Evolutionary conservation across 2,329 filamentous ascomycete species (phyloP), one percentile per base, ranked within the genome.

Genomic region (Colletotrichum eremochloae): DNA sequence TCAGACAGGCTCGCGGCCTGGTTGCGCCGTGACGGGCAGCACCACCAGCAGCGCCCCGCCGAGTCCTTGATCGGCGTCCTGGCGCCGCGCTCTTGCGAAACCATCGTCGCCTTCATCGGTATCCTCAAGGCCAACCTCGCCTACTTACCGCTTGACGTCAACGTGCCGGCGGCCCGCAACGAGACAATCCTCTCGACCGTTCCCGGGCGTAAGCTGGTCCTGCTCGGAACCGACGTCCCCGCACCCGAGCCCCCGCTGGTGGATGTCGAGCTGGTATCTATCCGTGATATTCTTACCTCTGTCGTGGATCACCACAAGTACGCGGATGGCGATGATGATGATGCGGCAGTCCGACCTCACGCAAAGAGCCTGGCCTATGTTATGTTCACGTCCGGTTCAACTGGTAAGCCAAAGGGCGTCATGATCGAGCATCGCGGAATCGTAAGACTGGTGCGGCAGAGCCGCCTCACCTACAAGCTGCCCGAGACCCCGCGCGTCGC

Each of bases 81-180:
- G 4, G 71, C 77, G 1, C 29, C n/a, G 1, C 66, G 78, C 0
- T 78, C 77, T 0, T 80, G 78, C 24, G 44, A 77, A 29, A 75
- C 77, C 0, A 63, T 78, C 7, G 58, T 75, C 14, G 74, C 76
- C 1, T 75, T 79, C 20, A 15, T 78, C 0, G 77, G 76, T 18
- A 74, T 78, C 57, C 62, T 79, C 5, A 78, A 78, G 55, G 76
- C 78, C 2, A 73, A 72, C 42, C 24, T 77, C 18, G 78, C 78
- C 1, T 79, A 79, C 52, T 50, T 79, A 3, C 78, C 78, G 0
- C 60, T 79, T 0, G 77, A 78, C 57, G 52, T 67, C 14, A 76
- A 75, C 6, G 56, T 48, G 4, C 77, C 78, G n/a, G 36, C 18
- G 5, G 66, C 24, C 0, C 73, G 78, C 5, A 64, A 77, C 15